A percentile compares a stretch with the other conserved stretches of the same genome.
These are phyloP conservation scores for Arachis monticola DNA, from an alignment of 331 rosid genomes.

Conservation along the genomic window DNA sequence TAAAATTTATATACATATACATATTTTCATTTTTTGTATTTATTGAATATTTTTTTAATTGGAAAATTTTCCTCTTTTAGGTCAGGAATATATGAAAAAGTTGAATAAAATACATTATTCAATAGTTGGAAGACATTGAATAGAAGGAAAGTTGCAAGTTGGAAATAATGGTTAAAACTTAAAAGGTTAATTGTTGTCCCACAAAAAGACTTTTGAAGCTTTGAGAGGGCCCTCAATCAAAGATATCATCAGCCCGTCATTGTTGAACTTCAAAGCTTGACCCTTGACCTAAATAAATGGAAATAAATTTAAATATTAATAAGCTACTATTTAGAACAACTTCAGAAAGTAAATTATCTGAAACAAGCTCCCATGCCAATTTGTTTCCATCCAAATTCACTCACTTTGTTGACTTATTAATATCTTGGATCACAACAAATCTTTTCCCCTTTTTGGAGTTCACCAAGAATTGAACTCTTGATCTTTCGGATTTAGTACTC, in stretches of 20 bases:
- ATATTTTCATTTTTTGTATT: too few relatives aligned
- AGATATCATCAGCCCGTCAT: constrained; percentile 40
- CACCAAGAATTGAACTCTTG: too few relatives aligned
- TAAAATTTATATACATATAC: too few relatives aligned
- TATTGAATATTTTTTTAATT: too few relatives aligned
- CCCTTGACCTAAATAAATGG: constrained; percentile 40
- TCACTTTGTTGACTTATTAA: constrained; percentile 21
- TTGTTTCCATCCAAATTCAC: neutral
- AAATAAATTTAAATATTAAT: neutral
- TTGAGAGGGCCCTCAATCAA: constrained; percentile 27
- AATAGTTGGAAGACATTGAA: neutral
- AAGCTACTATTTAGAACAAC: neutral
- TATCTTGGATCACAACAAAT: neutral
- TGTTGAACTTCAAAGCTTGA: constrained; percentile 51
- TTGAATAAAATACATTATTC: too few relatives aligned
- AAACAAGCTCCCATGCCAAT: neutral
- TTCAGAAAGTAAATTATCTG: neutral
- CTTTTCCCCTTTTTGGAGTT: neutral
- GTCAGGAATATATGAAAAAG: too few relatives aligned
- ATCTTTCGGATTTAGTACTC: too few relatives aligned
- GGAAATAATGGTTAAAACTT: neutral
- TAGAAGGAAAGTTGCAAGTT: neutral
- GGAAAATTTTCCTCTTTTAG: too few relatives aligned
- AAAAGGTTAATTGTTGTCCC: neutral
- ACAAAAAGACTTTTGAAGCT: neutral